These are phyloP conservation scores for Cryptococcus maquisensis DNA, from an alignment of 1,284 basidiomycete genomes.

Conservation along the genomic window DNA sequence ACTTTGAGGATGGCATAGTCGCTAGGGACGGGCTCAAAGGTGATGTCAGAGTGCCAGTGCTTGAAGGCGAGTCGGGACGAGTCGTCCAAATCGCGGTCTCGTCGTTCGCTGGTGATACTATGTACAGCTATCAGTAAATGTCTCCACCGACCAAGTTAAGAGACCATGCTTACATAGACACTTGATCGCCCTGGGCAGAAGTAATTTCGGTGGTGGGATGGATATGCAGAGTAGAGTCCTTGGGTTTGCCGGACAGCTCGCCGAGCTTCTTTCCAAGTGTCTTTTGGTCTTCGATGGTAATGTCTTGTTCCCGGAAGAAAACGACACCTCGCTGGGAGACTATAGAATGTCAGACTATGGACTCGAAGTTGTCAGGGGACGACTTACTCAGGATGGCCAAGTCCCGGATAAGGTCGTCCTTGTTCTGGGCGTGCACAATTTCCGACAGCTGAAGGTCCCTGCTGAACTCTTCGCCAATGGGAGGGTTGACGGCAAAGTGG, in stretches of 20 bases:
- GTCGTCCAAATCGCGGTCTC: not conserved
- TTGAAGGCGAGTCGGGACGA: not conserved
- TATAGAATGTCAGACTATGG: not conserved
- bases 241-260: conserved; percentile 58
- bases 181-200: conserved; percentile 9
- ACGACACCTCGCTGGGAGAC: conserved; percentile 64
- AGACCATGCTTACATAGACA: not conserved
- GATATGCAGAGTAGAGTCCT: conserved; percentile 18
- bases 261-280: conserved; percentile 55
- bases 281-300: conserved; percentile 53
- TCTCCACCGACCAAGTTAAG: not conserved
- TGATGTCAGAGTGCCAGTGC: conserved; percentile 20
- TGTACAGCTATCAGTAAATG: not conserved
- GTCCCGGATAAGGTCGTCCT: conserved; percentile 52
- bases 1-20: conserved; percentile 61
- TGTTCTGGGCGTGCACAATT: conserved; percentile 47
- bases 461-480: conserved; percentile 44
- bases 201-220: conserved; percentile 30
- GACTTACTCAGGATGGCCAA: conserved; percentile 54
- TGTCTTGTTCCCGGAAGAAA: conserved; percentile 61
- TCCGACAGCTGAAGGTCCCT: conserved; percentile 48
- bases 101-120: not conserved
- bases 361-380: not conserved
- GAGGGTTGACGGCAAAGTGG: conserved; percentile 28
- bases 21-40: conserved; percentile 63